phyloP scores from a whole-genome alignment of 305 asterid genomes.

The Fraxinus baroniana region DNA sequence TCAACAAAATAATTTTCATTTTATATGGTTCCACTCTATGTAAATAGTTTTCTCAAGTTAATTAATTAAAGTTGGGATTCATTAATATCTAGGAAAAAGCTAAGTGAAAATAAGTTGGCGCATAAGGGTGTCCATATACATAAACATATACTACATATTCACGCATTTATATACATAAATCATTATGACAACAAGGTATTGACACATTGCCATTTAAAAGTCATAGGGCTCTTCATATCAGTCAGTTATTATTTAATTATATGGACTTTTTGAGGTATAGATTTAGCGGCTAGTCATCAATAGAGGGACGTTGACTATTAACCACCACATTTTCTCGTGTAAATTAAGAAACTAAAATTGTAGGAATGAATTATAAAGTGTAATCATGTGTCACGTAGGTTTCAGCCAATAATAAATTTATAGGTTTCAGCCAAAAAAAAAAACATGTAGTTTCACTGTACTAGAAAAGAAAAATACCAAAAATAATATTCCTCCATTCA shows the following conservation, averaged over 20 bases:
- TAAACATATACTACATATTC: not conserved
- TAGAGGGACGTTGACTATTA: slow-evolving; percentile 31
- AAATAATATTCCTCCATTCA: slow-evolving; percentile 51
- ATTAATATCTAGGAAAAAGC: not conserved
- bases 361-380: not conserved
- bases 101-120: too few relatives aligned
- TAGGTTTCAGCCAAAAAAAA: not conserved
- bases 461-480: slow-evolving; percentile 48
- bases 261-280: slow-evolving; percentile 17
- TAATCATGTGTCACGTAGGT: not conserved
- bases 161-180: not conserved
- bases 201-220: not conserved
- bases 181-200: not conserved
- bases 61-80: not conserved
- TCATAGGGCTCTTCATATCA: not conserved
- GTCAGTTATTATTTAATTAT: not conserved
- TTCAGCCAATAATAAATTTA: not conserved
- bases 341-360: not conserved
- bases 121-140: too few relatives aligned
- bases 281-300: slow-evolving; percentile 7
- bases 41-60: not conserved
- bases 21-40: too few relatives aligned
- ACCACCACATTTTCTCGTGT: slow-evolving; percentile 22
- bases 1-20: too few relatives aligned
- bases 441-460: not conserved